Base-by-base conservation (phyloP, 805 yeast species). In the Jamesozyma spencerorum region DNA sequence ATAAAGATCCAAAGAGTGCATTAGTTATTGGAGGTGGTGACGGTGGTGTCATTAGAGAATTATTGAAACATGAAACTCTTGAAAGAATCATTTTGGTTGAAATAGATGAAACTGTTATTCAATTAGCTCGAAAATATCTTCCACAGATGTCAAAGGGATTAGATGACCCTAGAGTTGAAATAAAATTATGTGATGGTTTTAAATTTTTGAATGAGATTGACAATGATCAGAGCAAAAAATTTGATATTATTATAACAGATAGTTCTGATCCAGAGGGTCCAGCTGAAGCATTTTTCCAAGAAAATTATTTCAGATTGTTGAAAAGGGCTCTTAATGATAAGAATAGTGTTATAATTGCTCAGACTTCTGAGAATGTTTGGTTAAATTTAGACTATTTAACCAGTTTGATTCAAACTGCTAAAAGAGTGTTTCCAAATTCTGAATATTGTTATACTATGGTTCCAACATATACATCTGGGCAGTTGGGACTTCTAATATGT, bases 221-320 rank as follows among this genome's bases (percentile, higher is more conserved):
- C 2, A 46, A 46, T 5, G 52, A 58, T 18, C 63, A 67, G 33
- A 51, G 55, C 7, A 69, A 69, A 28, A 74, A 74, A 49, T 87
- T 70, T 56, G 96, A 87, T 60, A 80, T 88, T 26, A 84, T 87
- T 44, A 85, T 87, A 45, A 84, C 95, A 14, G 97, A 87, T 60
- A 84, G 95, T 2, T 81, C 94, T 2, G 97, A 87, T 61, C 96
- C 96, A 1, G 96, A 87, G 52, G 96, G 92, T 2, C 97, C 97
- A 5, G 97, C 97, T 1, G 94, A 80, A 53, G 83, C 83, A 15
- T 83, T 87, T 51, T 87, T 87, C 66, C 85, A 85, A 59, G 70
- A 72, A 45, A 75, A 72, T 41, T 87, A 87, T 65, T 87, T 86
- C 63, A 68, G 76, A 53, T 65, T 87, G 41, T 65, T 88, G 42